Evolutionary conservation across 2,329 filamentous ascomycete species (phyloP), one percentile per base, ranked within the genome.

Genomic region (Hypomyces perniciosus): DNA sequence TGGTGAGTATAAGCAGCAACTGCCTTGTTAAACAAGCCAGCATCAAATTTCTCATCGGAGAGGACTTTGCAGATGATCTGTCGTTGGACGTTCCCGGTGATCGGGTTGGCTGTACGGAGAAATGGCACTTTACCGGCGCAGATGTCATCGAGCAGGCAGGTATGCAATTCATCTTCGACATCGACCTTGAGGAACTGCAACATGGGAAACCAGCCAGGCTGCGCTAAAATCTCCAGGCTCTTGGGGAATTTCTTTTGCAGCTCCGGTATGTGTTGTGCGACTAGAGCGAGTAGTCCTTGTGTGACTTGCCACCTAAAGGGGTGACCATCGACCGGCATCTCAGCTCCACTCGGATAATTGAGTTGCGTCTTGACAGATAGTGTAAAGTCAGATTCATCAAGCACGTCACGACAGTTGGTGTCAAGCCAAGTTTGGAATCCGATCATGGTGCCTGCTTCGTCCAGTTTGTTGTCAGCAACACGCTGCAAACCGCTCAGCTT

Each of bases 401-500:
- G 30, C 1, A 54, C 6, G 26, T 54, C 52, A 3, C 48, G 52
- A n/a, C 48, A 54, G 1, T 45, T 34, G 3, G n/a, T 6, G 20
- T 54, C 37, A 1, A 52, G 20, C 52, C 44, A 54, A 1, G 5
- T 38, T 33, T 54, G 52, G 26, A 54, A 51, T 5, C 10, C 35
- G 1, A 52, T 39, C 52, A 54, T 54, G 8, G 1, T 26, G 2
- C 12, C n/a, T 5, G 44, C 52, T 33, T 41, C 9, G 4, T 44
- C n/a, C 7, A 20, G 71, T 3, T 71, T 64, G 1, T 64, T 62
- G 43, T 84, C 77, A 0, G 74, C 72, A 0, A 85, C 61, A 2
- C 73, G 72, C 55, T 86, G 81, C 1, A 80, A 59, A 0, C 80
- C 81, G 52, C 80, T 82, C 2, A 87, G 68, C 57, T 77, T 79